Evolutionary conservation across 495 filamentous ascomycete species (phyloP).

Genomic region (Penicillium robsamsonii): DNA sequence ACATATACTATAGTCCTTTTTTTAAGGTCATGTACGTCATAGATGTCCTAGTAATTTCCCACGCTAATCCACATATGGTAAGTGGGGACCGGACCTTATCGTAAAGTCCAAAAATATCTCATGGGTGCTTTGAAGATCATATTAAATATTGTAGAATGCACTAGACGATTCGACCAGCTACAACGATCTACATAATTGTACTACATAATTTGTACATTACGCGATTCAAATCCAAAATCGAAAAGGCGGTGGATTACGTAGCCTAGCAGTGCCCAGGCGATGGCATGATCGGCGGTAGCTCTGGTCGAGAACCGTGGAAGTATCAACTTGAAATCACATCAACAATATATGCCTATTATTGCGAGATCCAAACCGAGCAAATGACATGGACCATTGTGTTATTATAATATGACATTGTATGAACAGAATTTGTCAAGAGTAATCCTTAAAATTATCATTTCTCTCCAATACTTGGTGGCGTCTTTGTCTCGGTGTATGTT

Average conservation of each 20-base stretch:
- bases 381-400: too few species aligned
- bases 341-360: background rate
- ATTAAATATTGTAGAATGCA: background rate
- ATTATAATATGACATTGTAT: background rate
- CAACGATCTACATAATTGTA: background rate
- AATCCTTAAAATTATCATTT: background rate
- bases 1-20: background rate
- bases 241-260: constrained; percentile 1
- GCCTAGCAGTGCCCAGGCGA: constrained; percentile 1
- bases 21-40: background rate
- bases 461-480: background rate
- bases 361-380: background rate
- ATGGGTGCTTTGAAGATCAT: background rate
- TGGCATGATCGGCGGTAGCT: constrained; percentile 9
- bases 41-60: background rate
- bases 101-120: constrained; percentile 5
- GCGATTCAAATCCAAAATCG: background rate
- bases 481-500: background rate
- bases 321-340: background rate
- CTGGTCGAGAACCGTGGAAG: background rate
- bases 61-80: background rate
- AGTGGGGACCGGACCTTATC: background rate
- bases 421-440: background rate
- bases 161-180: background rate
- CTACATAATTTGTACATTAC: background rate